phyloP scores from a whole-genome alignment of 2,329 filamentous ascomycete genomes.

The Colletotrichum phormii region DNA sequence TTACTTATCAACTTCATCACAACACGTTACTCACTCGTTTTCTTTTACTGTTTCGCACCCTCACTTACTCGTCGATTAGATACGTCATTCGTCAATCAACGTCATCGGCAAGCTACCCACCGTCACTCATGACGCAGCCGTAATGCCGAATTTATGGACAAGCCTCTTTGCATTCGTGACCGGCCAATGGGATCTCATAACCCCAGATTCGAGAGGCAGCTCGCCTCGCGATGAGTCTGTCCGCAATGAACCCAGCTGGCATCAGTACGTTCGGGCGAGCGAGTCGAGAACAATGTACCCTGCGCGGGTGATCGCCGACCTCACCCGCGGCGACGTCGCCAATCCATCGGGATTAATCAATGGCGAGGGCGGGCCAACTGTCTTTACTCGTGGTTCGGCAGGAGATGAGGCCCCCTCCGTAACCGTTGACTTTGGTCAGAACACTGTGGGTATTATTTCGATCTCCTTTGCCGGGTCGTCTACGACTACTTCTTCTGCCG shows the following conservation, averaged over 20 bases:
- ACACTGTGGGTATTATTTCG: conserved; percentile 56
- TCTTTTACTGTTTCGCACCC: neutral
- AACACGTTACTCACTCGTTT: neutral
- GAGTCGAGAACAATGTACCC: conserved; percentile 46
- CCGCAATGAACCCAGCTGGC: conserved; percentile 46
- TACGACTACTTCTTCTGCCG: conserved; percentile 38
- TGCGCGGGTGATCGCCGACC: conserved; percentile 43
- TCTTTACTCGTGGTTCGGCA: conserved; percentile 43
- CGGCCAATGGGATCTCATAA: conserved; percentile 13
- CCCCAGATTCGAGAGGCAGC: neutral
- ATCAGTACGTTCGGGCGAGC: conserved; percentile 53
- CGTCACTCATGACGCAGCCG: neutral
- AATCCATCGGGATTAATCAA: conserved; percentile 50
- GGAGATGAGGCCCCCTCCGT: conserved; percentile 48
- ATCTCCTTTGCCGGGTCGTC: conserved; percentile 54
- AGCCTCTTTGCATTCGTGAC: conserved; percentile 13
- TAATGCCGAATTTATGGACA: conserved; percentile 6
- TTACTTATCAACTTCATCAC: neutral
- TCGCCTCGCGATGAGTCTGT: neutral
- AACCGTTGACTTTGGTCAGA: conserved; percentile 63
- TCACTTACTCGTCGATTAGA: neutral
- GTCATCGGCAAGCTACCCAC: neutral
- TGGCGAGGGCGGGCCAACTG: conserved; percentile 42
- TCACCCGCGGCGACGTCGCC: conserved; percentile 51
- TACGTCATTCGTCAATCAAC: neutral